phyloP scores from a whole-genome alignment of 495 filamentous ascomycete species.

The Talaromyces trachyspermus region DNA sequence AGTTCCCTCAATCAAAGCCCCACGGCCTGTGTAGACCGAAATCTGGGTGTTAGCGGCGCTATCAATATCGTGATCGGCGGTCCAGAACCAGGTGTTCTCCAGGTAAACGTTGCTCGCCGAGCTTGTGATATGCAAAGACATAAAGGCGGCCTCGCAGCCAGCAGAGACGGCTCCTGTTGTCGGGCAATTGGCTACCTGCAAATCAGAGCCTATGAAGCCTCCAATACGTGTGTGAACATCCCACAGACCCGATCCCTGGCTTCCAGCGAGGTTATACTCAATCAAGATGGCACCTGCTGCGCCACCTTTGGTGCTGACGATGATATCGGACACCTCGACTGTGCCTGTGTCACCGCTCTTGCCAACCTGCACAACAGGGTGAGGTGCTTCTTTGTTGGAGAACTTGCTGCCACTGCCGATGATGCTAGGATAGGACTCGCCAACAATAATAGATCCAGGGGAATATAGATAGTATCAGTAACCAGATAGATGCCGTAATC shows the following conservation, averaged over 20 bases:
- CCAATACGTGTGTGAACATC: constrained; percentile 52
- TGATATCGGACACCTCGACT: constrained; percentile 54
- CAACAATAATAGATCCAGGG: constrained; percentile 36
- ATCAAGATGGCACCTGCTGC: constrained; percentile 63
- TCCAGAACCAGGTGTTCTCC: constrained; percentile 67
- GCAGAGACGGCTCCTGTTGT: constrained; percentile 26
- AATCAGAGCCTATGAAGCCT: constrained; percentile 45
- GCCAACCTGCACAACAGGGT: constrained; percentile 60
- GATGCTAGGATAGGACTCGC: constrained; percentile 57
- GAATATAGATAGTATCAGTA: constrained; percentile 39
- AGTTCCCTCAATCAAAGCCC: constrained; percentile 52
- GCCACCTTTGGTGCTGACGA: constrained; percentile 51
- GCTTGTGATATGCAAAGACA: constrained; percentile 59
- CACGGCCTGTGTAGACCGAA: constrained; percentile 62
- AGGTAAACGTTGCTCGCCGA: constrained; percentile 44
- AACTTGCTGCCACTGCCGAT: constrained; percentile 55
- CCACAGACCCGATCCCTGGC: constrained; percentile 47
- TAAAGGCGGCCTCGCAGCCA: constrained; percentile 56
- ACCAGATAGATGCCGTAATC: constrained; percentile 42
- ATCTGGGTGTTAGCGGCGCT: constrained; percentile 48
- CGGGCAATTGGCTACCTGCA: constrained; percentile 45
- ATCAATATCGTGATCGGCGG: constrained; percentile 70
- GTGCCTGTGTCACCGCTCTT: constrained; percentile 42
- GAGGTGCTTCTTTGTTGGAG: constrained; percentile 51
- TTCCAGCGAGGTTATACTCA: constrained; percentile 59